phyloP scores from a whole-genome alignment of 305 asterid genomes.

The Andrographis paniculata region DNA sequence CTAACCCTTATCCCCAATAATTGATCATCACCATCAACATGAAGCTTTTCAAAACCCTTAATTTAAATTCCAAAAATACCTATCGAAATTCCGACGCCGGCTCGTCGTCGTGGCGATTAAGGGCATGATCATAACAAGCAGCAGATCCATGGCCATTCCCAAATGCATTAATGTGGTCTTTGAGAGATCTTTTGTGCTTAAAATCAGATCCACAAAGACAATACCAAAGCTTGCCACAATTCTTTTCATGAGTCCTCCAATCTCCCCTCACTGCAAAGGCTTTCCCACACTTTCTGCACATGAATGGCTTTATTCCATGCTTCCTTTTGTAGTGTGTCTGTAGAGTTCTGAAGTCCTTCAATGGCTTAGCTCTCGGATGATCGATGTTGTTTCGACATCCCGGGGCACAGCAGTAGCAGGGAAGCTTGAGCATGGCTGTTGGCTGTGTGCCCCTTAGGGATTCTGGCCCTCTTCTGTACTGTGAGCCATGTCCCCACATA shows the following conservation, averaged over 20 bases:
- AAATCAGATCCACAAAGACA: constrained; percentile 7
- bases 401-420: constrained; percentile 80
- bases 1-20: too few species aligned
- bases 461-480: constrained; percentile 73
- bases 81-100: constrained; percentile 77
- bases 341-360: constrained; percentile 82
- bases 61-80: too few species aligned
- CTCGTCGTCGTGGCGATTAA: constrained; percentile 77
- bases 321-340: constrained; percentile 88
- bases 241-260: constrained; percentile 10
- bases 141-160: constrained; percentile 75
- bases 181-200: constrained; percentile 76
- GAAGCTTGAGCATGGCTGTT: constrained; percentile 78
- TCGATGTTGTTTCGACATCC: constrained; percentile 86
- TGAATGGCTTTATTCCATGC: constrained; percentile 84
- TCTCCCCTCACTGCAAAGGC: constrained; percentile 79
- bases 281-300: constrained; percentile 82
- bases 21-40: too few species aligned
- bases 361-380: constrained; percentile 80
- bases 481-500: constrained; percentile 98
- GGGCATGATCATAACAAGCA: too few species aligned
- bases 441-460: constrained; percentile 80
- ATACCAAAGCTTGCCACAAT: constrained; percentile 10
- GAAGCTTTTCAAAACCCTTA: too few species aligned
- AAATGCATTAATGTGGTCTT: constrained; percentile 79